Evolutionary conservation across 1,284 basidiomycete species (phyloP), one percentile per base, ranked within the genome.

Genomic region (Cryptococcus amylolentus): DNA sequence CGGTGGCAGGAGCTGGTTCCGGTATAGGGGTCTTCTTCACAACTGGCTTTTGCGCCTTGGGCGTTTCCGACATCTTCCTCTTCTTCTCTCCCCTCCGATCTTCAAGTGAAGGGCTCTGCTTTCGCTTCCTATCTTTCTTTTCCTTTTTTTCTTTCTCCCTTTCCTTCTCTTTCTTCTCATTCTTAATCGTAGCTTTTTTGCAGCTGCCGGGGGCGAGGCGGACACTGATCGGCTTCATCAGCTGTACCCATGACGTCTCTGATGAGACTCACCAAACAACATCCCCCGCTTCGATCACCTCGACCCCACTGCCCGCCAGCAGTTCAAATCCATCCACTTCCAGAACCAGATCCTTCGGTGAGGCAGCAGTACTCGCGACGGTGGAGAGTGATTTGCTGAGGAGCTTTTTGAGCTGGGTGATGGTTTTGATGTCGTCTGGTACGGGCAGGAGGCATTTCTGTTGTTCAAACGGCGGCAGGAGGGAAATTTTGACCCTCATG

Each of bases 251-350:
- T 20, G 5, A n/a, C 12, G 16, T 5, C n/a, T 27, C 13, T 20
- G 16, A 9, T 18, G n/a, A 1, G n/a, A 66, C 75, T 66, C 56
- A 77, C 77, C 55, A 62, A 2, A 78, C 63, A 0, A 77, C 66
- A 61, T 78, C 77, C 4, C 47, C 52, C 9, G 58, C 51, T 27
- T 72, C 62, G 0, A 78, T 55, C 13, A 76, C 62, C 5, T 59
- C 66, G 13, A 72, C 43, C 5, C 44, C 45, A 45, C 70, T 72
- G 5, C 67, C 69, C 14, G 57, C 65, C 14, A 77, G 45, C 8
- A 78, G 62, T 62, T 78, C 73, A 52, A 77, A 78, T 2, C 76
- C 77, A 31, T 78, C 77, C 10, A 78, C 63, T 56, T 76, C 72
- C 43, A 78, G 55, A 5, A 65, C 49, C 4, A 76, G 40, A 37